A percentile compares a stretch with the other conserved stretches of the same genome.
Conservation (phyloP, 345 rosid species). For the Boechera retrofracta region DNA sequence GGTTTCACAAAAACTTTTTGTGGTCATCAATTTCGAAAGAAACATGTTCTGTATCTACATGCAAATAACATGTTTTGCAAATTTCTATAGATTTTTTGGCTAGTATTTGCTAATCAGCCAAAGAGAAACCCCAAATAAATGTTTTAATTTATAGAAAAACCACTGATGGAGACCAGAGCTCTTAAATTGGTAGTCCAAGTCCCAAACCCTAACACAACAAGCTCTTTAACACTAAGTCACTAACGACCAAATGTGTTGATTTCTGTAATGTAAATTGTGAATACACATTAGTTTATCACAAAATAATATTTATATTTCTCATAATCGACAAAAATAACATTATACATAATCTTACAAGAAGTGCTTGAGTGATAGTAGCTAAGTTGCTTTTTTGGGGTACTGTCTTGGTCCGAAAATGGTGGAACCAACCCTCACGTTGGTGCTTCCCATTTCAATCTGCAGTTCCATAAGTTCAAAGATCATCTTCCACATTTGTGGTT, state of each 20-base stretch:
- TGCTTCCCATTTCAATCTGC: slow-evolving; percentile 95
- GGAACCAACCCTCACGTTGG: slow-evolving; percentile 89
- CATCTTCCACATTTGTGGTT: not conserved
- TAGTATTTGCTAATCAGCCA: not conserved
- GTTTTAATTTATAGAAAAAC: not conserved
- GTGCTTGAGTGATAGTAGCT: slow-evolving; percentile 8
- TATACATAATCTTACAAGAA: slow-evolving; percentile 25
- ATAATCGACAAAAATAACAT: not conserved
- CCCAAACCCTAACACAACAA: not conserved
- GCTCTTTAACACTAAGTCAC: not conserved
- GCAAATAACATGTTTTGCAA: slow-evolving; percentile 11
- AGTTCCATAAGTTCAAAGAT: slow-evolving; percentile 20
- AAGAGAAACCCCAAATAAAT: slow-evolving; percentile 1
- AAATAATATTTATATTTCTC: not conserved
- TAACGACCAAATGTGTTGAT: not conserved
- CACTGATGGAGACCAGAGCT: not conserved
- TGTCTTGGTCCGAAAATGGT: slow-evolving; percentile 92
- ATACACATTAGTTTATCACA: not conserved
- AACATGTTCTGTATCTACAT: slow-evolving; percentile 6
- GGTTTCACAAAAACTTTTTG: too few relatives aligned
- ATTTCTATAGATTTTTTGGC: not conserved
- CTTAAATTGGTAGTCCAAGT: slow-evolving; percentile 8
- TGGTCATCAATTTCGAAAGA: not conserved
- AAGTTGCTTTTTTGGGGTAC: slow-evolving; percentile 43
- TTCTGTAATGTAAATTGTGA: not conserved